phyloP scores from a whole-genome alignment of 2,329 filamentous ascomycete genomes.

The Aspergillus sp. region DNA sequence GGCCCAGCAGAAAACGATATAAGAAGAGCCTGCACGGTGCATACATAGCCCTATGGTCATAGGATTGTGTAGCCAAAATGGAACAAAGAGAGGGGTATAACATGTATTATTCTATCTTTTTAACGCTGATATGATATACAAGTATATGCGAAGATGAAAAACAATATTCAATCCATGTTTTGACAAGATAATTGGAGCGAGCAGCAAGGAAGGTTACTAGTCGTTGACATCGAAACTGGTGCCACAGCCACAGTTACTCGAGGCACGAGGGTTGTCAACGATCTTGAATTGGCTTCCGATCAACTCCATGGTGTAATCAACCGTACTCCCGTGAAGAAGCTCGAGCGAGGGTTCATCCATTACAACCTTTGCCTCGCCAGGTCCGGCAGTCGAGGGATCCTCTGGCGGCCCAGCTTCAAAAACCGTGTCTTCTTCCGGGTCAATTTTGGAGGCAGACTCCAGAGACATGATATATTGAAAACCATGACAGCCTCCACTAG shows the following conservation, averaged over 20 bases:
- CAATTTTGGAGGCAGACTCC: slow-evolving; percentile 53
- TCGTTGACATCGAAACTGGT: slow-evolving; percentile 93
- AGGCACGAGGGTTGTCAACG: slow-evolving; percentile 83
- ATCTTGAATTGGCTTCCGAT: slow-evolving; percentile 96
- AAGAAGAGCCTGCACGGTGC: background rate
- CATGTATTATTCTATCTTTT: slow-evolving; percentile 18
- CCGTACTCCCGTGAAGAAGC: slow-evolving; percentile 84
- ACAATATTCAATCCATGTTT: slow-evolving; percentile 6
- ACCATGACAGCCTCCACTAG: slow-evolving; percentile 91
- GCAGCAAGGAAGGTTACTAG: slow-evolving; percentile 20
- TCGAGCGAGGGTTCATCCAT: slow-evolving; percentile 85
- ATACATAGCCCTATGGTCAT: background rate
- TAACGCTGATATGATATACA: slow-evolving; percentile 14
- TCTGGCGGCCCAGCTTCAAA: slow-evolving; percentile 57
- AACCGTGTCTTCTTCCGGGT: slow-evolving; percentile 76
- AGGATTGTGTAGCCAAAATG: slow-evolving; percentile 1
- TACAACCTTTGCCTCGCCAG: slow-evolving; percentile 68
- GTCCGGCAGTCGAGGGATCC: slow-evolving; percentile 30
- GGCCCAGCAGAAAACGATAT: background rate
- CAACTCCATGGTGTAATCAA: slow-evolving; percentile 94
- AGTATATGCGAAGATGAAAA: slow-evolving; percentile 2
- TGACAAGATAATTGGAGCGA: background rate
- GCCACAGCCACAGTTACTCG: slow-evolving; percentile 93
- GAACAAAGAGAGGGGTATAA: slow-evolving; percentile 17
- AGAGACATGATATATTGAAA: slow-evolving; percentile 97